Percentiles rank a stretch among this genome's conserved stretches.
Conservation (phyloP, 2,329 filamentous ascomycete genomes). For the Nigrospora oryzae region DNA sequence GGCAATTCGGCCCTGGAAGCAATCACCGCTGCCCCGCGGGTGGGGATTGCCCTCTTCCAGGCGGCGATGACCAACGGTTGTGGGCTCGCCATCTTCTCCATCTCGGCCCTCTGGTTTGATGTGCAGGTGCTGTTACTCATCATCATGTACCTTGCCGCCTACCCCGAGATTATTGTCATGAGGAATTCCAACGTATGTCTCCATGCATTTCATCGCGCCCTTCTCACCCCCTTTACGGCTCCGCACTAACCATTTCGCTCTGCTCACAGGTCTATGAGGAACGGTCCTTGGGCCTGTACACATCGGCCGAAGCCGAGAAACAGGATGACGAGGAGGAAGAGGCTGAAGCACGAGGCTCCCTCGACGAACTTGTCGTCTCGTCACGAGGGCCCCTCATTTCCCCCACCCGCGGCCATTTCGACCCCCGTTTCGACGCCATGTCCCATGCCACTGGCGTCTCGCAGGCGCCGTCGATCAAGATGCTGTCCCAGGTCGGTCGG, state of each 20-base stretch:
- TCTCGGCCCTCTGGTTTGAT: slow-evolving; percentile 41
- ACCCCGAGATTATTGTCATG: slow-evolving; percentile 40
- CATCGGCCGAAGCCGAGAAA: slow-evolving; percentile 5
- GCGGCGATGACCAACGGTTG: slow-evolving; percentile 51
- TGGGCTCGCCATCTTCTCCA: slow-evolving; percentile 57
- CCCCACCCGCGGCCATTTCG: not conserved
- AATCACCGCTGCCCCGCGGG: slow-evolving; percentile 42
- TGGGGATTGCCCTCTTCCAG: slow-evolving; percentile 59
- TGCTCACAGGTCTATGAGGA: slow-evolving; percentile 43
- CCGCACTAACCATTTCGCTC: not conserved
- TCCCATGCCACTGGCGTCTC: slow-evolving; percentile 1
- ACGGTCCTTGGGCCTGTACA: slow-evolving; percentile 42
- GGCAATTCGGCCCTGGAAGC: slow-evolving; percentile 46
- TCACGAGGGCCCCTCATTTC: not conserved
- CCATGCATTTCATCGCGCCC: too few relatives aligned
- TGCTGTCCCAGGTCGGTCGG: not conserved
- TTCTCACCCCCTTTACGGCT: too few relatives aligned
- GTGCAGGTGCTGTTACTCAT: slow-evolving; percentile 39
- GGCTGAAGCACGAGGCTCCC: not conserved
- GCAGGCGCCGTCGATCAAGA: slow-evolving; percentile 1
- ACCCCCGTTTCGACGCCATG: slow-evolving; percentile 1
- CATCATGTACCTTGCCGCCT: slow-evolving; percentile 42
- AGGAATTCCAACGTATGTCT: slow-evolving; percentile 41
- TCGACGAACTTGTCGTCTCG: not conserved
- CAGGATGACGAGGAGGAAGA: slow-evolving; percentile 9